Percentiles rank a stretch among this genome's conserved stretches.
Conservation (phyloP, 106 monocot genomes). For the Chionographis japonica region DNA sequence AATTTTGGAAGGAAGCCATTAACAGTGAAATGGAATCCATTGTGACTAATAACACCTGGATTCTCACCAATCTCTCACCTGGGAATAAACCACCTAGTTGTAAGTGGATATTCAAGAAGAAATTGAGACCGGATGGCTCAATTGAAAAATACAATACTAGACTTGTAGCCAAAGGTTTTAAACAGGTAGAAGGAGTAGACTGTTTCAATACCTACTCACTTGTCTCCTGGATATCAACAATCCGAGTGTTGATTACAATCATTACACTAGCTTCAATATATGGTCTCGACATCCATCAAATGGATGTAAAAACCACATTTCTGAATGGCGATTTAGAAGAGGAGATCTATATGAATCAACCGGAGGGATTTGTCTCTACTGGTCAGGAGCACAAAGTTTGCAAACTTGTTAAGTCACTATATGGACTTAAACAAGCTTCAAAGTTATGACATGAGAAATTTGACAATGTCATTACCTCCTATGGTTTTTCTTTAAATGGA, state of each 20-base stretch:
- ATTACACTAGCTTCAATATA: not conserved
- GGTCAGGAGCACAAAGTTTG: not conserved
- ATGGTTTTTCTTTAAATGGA: not conserved
- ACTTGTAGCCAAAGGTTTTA: not conserved
- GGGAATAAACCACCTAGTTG: not conserved
- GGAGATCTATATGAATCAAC: not conserved
- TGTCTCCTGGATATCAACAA: not conserved
- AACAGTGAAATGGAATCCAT: not conserved
- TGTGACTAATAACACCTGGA: not conserved
- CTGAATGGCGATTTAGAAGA: not conserved
- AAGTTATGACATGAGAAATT: slow-evolving; percentile 1
- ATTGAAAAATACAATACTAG: slow-evolving; percentile 1
- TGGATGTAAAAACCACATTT: not conserved
- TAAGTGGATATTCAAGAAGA: not conserved
- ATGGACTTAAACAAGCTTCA: not conserved
- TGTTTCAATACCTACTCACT: not conserved
- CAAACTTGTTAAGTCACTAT: not conserved
- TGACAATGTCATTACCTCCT: not conserved
- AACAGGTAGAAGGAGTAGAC: not conserved
- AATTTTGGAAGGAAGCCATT: slow-evolving; percentile 2
- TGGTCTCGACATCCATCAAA: not conserved
- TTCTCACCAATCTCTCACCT: not conserved
- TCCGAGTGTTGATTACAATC: not conserved
- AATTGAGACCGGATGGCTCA: not conserved
- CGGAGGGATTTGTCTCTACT: not conserved